phyloP scores from a whole-genome alignment of 306 rosid genomes.

The Vicia faba region DNA sequence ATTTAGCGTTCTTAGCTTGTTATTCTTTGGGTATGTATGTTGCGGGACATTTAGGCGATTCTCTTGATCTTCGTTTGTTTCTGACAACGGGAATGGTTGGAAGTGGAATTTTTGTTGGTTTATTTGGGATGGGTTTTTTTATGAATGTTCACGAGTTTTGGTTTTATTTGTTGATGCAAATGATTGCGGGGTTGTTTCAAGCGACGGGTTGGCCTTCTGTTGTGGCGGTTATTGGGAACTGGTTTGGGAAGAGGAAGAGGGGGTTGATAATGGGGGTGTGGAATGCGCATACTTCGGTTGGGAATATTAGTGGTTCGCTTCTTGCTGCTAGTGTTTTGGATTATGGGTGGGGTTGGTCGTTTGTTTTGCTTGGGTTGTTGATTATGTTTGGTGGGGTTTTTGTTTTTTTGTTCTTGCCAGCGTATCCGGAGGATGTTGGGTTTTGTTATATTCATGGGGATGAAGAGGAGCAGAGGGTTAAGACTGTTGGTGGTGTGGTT shows the following conservation, averaged over 20 bases:
- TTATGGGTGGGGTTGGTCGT: slow-evolving; percentile 93
- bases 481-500: slow-evolving; percentile 15
- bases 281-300: slow-evolving; percentile 87
- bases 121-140: slow-evolving; percentile 79
- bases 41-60: slow-evolving; percentile 80
- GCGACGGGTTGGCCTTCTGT: slow-evolving; percentile 94
- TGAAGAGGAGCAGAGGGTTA: slow-evolving; percentile 46
- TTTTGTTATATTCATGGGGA: slow-evolving; percentile 39
- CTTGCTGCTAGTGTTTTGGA: slow-evolving; percentile 75
- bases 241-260: slow-evolving; percentile 84
- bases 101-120: slow-evolving; percentile 63
- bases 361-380: slow-evolving; percentile 55
- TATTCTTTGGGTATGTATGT: slow-evolving; percentile 72
- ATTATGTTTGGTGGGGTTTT: slow-evolving; percentile 62
- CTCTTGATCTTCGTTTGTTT: slow-evolving; percentile 64
- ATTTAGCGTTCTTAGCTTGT: slow-evolving; percentile 69
- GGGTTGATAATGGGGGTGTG: slow-evolving; percentile 86
- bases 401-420: slow-evolving; percentile 64
- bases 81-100: slow-evolving; percentile 69
- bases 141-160: slow-evolving; percentile 66
- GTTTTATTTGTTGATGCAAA: slow-evolving; percentile 65
- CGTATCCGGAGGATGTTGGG: slow-evolving; percentile 73
- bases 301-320: slow-evolving; percentile 76
- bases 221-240: slow-evolving; percentile 82
- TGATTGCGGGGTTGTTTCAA: slow-evolving; percentile 78